Evolutionary conservation across 257 asterid genomes (phyloP), one percentile per base, ranked within the genome.

Genomic region (Osmanthus fragrans): DNA sequence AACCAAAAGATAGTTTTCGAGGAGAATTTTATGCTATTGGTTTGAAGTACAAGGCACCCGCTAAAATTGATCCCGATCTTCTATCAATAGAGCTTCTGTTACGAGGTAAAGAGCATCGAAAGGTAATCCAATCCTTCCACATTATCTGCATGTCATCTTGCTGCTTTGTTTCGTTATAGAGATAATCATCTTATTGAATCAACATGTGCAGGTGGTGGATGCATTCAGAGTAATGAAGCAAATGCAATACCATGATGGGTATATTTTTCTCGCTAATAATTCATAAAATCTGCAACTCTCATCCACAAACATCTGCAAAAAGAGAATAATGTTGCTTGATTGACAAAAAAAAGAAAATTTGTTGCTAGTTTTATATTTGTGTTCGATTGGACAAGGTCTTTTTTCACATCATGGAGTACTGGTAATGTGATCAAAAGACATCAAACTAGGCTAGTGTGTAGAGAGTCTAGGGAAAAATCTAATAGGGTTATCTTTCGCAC

Each of bases 241-340:
- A 77, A 93, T 91, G 87, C 82, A 98, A 74, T 94, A 89, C 83
- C 94, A 97, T 71, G 99, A 90, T 75, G 98, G 98, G 98, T 93
- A 87, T 67, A 0, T 56, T 37, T 80, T 60, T 45, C 19, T 45
- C 3, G 16, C 54, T 78, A 15, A 45, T 45, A 45, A 45, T 45
- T 45, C 18, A 15, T 7, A 45, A 45, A 45, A 45, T 45, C 15
- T 45, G 1, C 19, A 11, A 11, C 54, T 15, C 54, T 45, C 54
- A 13, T 0, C 54, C 54, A 45, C 2, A 45, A 12, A 45, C 54
- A 45, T 45, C n/a, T n/a, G n/a, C n/a, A n/a, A n/a, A n/a, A n/a
- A n/a, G n/a, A n/a, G n/a, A n/a, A n/a, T n/a, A n/a, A n/a, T 45
- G 18, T 15, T 10, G 18, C 3, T 45, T 2, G 18, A 45, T 36